Evolutionary conservation across 2,329 filamentous ascomycete genomes (phyloP), one percentile per base, ranked within the genome.

Genomic region (Microdochium paspali): DNA sequence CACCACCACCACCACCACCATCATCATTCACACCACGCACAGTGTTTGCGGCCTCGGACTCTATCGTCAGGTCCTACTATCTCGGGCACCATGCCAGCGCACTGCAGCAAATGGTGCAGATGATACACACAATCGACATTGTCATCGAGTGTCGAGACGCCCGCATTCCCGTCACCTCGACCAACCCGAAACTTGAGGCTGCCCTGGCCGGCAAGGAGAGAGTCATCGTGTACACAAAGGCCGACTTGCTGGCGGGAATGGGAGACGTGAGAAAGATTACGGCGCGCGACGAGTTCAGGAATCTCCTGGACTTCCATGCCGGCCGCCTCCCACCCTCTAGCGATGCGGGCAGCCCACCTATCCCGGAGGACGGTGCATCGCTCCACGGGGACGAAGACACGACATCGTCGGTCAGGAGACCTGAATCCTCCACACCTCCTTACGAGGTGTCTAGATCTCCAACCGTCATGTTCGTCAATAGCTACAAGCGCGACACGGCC

Each of bases 81-180:
- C 77, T 97, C 44, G 93, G 93, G 52, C 93, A 98, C 69, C 93
- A 98, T 73, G 80, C 81, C 51, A 78, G 86, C 10, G 93, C 87
- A 15, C 74, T 95, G 26, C 73, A 77, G 44, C 85, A 87, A 62
- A 95, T 97, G 84, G 87, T 87, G 62, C 79, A 79, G 32, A 76
- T 87, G 61, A 77, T 98, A 44, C 81, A 83, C 24, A 82, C 81
- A 52, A 87, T 96, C 58, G 86, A 90, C 59, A 81, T 97, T 40
- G 81, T 98, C 47, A 80, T 98, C 60, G 93, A 98, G 71, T 96
- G 90, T 65, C 87, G 93, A 60, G 93, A 98, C 71, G 90, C 90
- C 62, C 84, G 93, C 44, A 83, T 95, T 0, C 93, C 93, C 0
- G 70, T 97, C 10, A 90, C 90, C 1, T 93, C 88, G 3, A 82